Conservation (phyloP, 192 early-diverging fungal genomes). For the Linnemannia zychae region DNA sequence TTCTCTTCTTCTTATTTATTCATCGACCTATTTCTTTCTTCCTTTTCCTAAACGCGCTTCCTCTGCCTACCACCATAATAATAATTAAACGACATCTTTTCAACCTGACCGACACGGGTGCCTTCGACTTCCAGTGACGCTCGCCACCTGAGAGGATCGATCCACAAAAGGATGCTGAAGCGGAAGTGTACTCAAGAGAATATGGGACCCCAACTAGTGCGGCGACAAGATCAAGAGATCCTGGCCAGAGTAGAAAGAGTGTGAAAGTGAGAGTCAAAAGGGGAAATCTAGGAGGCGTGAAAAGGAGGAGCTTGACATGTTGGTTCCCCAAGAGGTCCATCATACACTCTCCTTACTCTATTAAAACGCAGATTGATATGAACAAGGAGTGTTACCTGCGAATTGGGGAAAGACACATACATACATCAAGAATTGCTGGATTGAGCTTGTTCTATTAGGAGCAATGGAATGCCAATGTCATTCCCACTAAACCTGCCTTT, state of each 20-base stretch:
- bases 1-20: neutral
- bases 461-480: neutral
- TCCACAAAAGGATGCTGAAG: neutral
- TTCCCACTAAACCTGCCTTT: neutral
- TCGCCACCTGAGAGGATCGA: neutral
- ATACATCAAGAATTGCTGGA: neutral
- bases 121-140: neutral
- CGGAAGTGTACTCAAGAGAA: neutral
- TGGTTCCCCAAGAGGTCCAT: neutral
- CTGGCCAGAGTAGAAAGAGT: neutral
- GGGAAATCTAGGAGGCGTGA: neutral
- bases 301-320: neutral
- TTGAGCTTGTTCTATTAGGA: neutral
- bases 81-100: constrained; percentile 10
- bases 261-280: neutral
- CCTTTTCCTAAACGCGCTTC: neutral
- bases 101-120: neutral
- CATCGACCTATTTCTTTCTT: neutral
- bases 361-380: neutral
- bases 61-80: neutral
- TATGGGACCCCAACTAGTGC: constrained; percentile 1
- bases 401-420: neutral
- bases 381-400: neutral
- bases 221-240: neutral
- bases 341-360: neutral